Conservation (phyloP, 176 grass and related monocot species). For the Carex kokanica region DNA sequence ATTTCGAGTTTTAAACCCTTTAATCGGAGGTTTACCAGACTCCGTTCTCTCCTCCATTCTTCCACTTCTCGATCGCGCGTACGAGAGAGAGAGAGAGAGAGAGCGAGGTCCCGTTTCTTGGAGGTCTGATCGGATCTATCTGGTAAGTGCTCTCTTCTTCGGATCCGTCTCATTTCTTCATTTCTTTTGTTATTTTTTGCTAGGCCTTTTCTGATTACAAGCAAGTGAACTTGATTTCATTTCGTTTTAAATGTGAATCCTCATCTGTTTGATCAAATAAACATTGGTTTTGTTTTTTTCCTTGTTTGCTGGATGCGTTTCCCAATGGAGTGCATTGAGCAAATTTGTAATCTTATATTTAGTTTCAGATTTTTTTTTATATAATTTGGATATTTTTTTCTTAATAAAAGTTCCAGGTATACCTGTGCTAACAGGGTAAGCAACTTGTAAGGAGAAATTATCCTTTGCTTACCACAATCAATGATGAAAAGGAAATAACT, state of each 20-base stretch:
- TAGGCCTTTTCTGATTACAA: background rate
- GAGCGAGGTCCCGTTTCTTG: background rate
- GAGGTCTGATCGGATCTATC: background rate
- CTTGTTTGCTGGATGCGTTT: background rate
- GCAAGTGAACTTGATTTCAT: background rate
- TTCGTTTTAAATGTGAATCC: background rate
- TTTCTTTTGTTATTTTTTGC: background rate
- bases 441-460: too few relatives aligned
- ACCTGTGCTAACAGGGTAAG: too few relatives aligned
- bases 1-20: slow-evolving; percentile 14
- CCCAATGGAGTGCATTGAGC: background rate
- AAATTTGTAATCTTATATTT: background rate
- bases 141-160: background rate
- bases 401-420: too few relatives aligned
- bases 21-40: background rate
- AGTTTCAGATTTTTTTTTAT: background rate
- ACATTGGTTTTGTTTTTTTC: background rate
- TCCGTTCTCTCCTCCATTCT: slow-evolving; percentile 8
- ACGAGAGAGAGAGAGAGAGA: slow-evolving; percentile 4
- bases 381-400: background rate
- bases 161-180: background rate
- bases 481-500: background rate
- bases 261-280: background rate
- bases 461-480: background rate
- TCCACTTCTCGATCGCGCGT: slow-evolving; percentile 8